These are phyloP conservation scores for Microsporum audouinii DNA, from an alignment of 2,329 filamentous ascomycete genomes.

Conservation along the genomic window DNA sequence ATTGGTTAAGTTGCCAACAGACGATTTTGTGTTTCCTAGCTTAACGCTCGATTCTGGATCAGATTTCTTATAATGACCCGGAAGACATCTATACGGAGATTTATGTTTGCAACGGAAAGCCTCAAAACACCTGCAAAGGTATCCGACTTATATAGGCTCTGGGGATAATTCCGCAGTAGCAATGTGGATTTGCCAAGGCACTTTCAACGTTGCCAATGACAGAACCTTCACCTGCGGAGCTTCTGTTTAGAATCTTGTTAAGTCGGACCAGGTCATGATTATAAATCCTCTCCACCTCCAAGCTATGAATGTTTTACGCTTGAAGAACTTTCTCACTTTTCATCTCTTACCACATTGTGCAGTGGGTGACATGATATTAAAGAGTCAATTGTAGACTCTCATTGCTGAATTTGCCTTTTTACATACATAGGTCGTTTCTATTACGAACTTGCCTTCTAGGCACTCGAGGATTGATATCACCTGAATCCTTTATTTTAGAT, in stretches of 20 bases:
- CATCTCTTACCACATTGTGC: background rate
- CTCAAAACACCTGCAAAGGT: too few species aligned
- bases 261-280: background rate
- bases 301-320: background rate
- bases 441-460: background rate
- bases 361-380: background rate
- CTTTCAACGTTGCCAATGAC: background rate
- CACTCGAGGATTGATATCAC: background rate
- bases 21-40: too few species aligned
- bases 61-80: too few species aligned
- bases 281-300: conserved; percentile 1
- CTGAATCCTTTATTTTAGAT: background rate
- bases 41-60: too few species aligned
- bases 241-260: background rate
- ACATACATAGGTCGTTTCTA: background rate
- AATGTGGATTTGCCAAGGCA: background rate
- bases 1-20: too few species aligned
- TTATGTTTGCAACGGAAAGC: too few species aligned
- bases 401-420: background rate
- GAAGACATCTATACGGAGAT: too few species aligned
- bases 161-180: too few species aligned
- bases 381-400: background rate
- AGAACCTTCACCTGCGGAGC: background rate
- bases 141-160: background rate
- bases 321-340: background rate